Percentiles rank a stretch among this genome's conserved stretches.
phyloP scores from a whole-genome alignment of 306 rosid species.

The Purshia tridentata region DNA sequence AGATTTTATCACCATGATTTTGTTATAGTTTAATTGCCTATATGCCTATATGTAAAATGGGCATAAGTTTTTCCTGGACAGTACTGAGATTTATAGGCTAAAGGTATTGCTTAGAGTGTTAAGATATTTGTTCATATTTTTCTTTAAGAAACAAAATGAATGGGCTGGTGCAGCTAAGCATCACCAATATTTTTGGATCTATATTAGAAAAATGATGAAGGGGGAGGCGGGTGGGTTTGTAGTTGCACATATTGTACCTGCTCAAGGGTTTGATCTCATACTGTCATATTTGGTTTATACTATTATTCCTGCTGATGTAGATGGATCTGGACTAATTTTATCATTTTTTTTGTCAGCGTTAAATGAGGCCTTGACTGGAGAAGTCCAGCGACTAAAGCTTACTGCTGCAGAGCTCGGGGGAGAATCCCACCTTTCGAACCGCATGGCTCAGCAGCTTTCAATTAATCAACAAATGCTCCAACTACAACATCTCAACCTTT shows the following conservation, averaged over 20 bases:
- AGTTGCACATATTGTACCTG: too few relatives aligned
- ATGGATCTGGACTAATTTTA: constrained; percentile 2
- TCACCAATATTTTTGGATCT: too few relatives aligned
- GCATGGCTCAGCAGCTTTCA: constrained; percentile 57
- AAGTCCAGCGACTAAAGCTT: constrained; percentile 64
- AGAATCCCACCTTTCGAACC: constrained; percentile 46
- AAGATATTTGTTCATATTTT: too few relatives aligned
- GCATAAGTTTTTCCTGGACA: too few relatives aligned
- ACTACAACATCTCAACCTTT: constrained; percentile 46
- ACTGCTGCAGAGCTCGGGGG: constrained; percentile 55
- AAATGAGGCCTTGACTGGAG: constrained; percentile 73
- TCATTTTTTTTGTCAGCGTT: constrained; percentile 44
- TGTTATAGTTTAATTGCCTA: background rate
- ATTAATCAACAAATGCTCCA: constrained; percentile 58
- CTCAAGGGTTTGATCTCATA: background rate
- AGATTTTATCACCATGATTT: background rate
- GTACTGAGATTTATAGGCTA: too few relatives aligned
- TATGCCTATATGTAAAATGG: too few relatives aligned
- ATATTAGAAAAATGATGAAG: too few relatives aligned
- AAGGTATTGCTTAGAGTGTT: too few relatives aligned
- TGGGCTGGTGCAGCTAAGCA: too few relatives aligned
- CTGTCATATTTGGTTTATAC: background rate
- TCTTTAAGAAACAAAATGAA: too few relatives aligned
- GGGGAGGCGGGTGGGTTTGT: too few relatives aligned
- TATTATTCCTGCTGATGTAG: background rate